These are phyloP conservation scores for Cantharellus cinnabarinus DNA, from an alignment of 768 basidiomycete species.

Conservation along the genomic window DNA sequence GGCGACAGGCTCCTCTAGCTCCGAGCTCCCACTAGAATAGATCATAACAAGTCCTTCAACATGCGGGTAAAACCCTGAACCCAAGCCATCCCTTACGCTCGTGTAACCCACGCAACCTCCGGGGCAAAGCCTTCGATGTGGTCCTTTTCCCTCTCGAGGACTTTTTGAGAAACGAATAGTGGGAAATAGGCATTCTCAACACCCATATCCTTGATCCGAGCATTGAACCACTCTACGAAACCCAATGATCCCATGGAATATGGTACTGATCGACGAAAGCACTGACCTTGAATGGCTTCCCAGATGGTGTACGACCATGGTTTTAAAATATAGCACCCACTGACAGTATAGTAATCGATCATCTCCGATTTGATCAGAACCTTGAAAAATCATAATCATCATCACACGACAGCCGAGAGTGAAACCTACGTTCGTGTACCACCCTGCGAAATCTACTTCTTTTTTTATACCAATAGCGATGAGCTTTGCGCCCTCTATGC, in stretches of 20 bases:
- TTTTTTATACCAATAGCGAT: slow-evolving; percentile 91
- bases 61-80: too few relatives aligned
- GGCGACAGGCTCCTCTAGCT: slow-evolving; percentile 91
- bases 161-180: slow-evolving; percentile 87
- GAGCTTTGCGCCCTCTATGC: slow-evolving; percentile 74
- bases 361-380: slow-evolving; percentile 97
- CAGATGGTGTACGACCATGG: slow-evolving; percentile 96
- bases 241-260: background rate
- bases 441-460: slow-evolving; percentile 81
- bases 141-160: slow-evolving; percentile 90
- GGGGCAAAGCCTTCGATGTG: slow-evolving; percentile 99
- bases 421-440: slow-evolving; percentile 67
- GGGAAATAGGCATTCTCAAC: slow-evolving; percentile 98
- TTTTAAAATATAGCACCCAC: slow-evolving; percentile 95
- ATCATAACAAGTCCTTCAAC: background rate
- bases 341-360: slow-evolving; percentile 97
- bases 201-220: slow-evolving; percentile 76
- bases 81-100: slow-evolving; percentile 40
- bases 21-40: slow-evolving; percentile 53
- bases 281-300: slow-evolving; percentile 80
- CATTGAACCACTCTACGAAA: slow-evolving; percentile 75
- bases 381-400: slow-evolving; percentile 21
- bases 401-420: background rate
- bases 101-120: slow-evolving; percentile 99
- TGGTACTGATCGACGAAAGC: slow-evolving; percentile 1